These are phyloP conservation scores for Lumnitzera racemosa DNA, from an alignment of 345 rosid species.

Conservation along the genomic window DNA sequence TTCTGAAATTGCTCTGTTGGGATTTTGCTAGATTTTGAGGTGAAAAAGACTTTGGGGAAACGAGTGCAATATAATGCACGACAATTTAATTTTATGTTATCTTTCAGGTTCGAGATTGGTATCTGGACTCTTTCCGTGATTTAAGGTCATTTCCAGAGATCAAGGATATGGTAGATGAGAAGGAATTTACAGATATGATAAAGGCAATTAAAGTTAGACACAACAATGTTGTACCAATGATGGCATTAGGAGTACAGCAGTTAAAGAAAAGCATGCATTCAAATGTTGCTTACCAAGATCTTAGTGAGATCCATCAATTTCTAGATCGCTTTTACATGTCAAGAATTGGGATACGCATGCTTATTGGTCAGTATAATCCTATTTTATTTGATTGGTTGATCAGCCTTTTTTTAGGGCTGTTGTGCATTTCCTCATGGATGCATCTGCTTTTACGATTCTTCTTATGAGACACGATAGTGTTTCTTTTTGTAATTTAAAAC, in stretches of 20 bases:
- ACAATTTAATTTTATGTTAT: slow-evolving; percentile 2
- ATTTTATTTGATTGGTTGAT: neutral
- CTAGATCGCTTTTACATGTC: slow-evolving; percentile 95
- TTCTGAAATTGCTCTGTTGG: too few relatives aligned
- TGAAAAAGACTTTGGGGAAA: too few relatives aligned
- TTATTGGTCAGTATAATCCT: slow-evolving; percentile 53
- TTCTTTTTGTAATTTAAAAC: too few relatives aligned
- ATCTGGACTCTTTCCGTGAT: slow-evolving; percentile 92
- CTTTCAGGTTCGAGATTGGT: slow-evolving; percentile 96
- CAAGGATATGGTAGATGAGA: slow-evolving; percentile 59
- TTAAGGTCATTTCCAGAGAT: slow-evolving; percentile 80
- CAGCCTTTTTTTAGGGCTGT: neutral
- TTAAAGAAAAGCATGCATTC: slow-evolving; percentile 63
- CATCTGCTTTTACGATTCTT: too few relatives aligned
- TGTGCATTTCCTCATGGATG: neutral
- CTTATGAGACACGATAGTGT: too few relatives aligned
- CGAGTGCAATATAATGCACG: neutral
- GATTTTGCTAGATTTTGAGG: too few relatives aligned
- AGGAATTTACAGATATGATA: slow-evolving; percentile 82
- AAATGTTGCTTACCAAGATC: slow-evolving; percentile 45
- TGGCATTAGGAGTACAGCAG: slow-evolving; percentile 97
- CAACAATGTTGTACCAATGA: slow-evolving; percentile 92
- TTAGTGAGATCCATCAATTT: slow-evolving; percentile 86
- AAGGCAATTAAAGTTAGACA: slow-evolving; percentile 96
- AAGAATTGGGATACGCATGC: slow-evolving; percentile 90